These are phyloP conservation scores for Phytophthora hybrid DNA, from an alignment of 352 stramenopile species.

Conservation along the genomic window DNA sequence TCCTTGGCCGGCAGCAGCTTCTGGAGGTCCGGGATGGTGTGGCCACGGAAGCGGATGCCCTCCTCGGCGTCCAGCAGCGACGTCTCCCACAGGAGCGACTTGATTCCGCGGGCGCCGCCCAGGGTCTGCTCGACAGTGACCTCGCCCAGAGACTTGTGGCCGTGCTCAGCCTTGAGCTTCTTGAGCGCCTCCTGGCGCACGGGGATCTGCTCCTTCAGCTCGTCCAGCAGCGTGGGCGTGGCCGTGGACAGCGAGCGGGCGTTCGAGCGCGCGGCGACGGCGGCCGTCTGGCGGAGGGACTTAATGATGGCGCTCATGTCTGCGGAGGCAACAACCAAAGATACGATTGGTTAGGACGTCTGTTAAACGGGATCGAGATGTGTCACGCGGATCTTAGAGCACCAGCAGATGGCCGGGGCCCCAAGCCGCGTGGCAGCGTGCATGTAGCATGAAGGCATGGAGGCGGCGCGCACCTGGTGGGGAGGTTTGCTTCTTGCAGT, in stretches of 20 bases:
- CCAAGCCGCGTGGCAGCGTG: background rate
- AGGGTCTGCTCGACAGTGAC: slow-evolving; percentile 98
- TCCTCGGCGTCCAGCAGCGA: slow-evolving; percentile 95
- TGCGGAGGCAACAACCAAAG: slow-evolving; percentile 17
- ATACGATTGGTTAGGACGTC: slow-evolving; percentile 1
- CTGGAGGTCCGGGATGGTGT: slow-evolving; percentile 99
- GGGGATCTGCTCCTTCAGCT: slow-evolving; percentile 92
- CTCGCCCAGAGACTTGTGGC: slow-evolving; percentile 92
- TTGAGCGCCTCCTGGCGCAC: slow-evolving; percentile 93
- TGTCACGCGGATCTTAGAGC: slow-evolving; percentile 11
- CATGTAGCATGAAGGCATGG: slow-evolving; percentile 9
- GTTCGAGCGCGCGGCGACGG: slow-evolving; percentile 34
- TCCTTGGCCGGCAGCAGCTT: slow-evolving; percentile 93
- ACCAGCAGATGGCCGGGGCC: slow-evolving; percentile 4
- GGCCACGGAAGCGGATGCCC: slow-evolving; percentile 98
- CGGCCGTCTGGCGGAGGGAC: slow-evolving; percentile 62
- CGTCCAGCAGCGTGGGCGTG: slow-evolving; percentile 75
- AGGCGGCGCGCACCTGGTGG: slow-evolving; percentile 24
- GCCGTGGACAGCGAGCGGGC: slow-evolving; percentile 74
- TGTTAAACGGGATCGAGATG: background rate
- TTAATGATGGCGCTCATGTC: slow-evolving; percentile 79
- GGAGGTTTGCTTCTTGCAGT: slow-evolving; percentile 6
- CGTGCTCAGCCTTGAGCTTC: slow-evolving; percentile 95
- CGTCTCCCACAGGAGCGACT: slow-evolving; percentile 99
- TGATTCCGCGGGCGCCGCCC: slow-evolving; percentile 96